Conservation (phyloP, 2,329 filamentous ascomycete genomes). For the Diaporthe sp. region DNA sequence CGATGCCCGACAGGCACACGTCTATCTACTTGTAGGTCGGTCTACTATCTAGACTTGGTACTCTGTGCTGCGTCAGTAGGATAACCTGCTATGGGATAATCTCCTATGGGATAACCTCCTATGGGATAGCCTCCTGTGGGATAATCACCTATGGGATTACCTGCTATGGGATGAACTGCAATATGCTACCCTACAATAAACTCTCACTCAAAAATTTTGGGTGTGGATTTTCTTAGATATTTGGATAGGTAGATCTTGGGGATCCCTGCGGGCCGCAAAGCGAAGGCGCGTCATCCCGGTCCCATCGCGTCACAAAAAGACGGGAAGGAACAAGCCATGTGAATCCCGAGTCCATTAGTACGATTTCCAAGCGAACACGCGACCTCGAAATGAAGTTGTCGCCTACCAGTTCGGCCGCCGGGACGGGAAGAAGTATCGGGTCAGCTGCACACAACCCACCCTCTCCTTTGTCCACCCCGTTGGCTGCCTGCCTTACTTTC, state of each 20-base stretch:
- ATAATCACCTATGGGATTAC: neutral
- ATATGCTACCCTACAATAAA: neutral
- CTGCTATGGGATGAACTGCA: neutral
- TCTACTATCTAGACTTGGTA: too few species aligned
- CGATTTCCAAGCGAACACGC: neutral
- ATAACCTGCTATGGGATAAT: neutral
- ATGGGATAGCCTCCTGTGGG: neutral
- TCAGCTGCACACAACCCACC: constrained; percentile 20
- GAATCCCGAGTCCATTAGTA: neutral
- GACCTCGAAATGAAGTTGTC: constrained; percentile 29
- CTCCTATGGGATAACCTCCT: neutral
- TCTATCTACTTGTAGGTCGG: too few species aligned
- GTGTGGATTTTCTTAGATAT: too few species aligned
- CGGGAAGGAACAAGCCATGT: constrained; percentile 27
- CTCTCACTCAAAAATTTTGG: neutral
- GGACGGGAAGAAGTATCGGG: neutral
- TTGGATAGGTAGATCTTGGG: constrained; percentile 1
- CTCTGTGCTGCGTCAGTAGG: too few species aligned
- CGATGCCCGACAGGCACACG: neutral
- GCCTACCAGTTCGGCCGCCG: too few species aligned
- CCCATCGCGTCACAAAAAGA: constrained; percentile 16
- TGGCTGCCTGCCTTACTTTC: constrained; percentile 18
- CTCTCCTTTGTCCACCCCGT: constrained; percentile 10
- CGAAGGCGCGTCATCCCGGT: constrained; percentile 33
- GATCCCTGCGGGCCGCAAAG: neutral